Evolutionary conservation across 129 eudicot genomes (phyloP).

Genomic region (Chrysanthemum lavandulifolium): DNA sequence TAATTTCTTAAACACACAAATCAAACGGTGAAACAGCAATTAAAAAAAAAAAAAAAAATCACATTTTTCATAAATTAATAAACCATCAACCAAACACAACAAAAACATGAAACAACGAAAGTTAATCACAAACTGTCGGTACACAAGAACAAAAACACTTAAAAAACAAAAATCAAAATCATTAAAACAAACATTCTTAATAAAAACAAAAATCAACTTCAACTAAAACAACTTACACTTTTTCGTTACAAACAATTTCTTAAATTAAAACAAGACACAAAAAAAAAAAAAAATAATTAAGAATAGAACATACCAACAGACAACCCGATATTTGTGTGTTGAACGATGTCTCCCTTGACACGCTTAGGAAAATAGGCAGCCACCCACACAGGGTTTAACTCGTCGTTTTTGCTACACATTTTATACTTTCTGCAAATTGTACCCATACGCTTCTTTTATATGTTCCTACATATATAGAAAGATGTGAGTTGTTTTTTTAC

Average conservation of each 20-base stretch:
- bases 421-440: constrained; percentile 51
- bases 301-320: constrained; percentile 54
- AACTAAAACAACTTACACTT: background rate
- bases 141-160: constrained; percentile 11
- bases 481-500: background rate
- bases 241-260: background rate
- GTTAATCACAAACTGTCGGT: constrained; percentile 7
- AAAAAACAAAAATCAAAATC: constrained; percentile 4
- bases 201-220: background rate
- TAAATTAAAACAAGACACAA: background rate
- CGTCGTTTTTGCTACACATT: constrained; percentile 47
- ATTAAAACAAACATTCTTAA: background rate
- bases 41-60: background rate
- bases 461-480: background rate
- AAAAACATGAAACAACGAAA: background rate
- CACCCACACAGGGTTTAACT: constrained; percentile 57
- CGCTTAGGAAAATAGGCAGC: constrained; percentile 68
- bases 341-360: constrained; percentile 50
- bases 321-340: constrained; percentile 46
- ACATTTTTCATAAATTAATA: background rate
- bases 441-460: background rate
- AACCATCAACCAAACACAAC: background rate
- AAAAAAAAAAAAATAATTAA: background rate
- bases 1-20: background rate
- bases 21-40: background rate